Evolutionary conservation across 1,284 basidiomycete species (phyloP), one percentile per base, ranked within the genome.

Genomic region (Pseudozyma pruni): DNA sequence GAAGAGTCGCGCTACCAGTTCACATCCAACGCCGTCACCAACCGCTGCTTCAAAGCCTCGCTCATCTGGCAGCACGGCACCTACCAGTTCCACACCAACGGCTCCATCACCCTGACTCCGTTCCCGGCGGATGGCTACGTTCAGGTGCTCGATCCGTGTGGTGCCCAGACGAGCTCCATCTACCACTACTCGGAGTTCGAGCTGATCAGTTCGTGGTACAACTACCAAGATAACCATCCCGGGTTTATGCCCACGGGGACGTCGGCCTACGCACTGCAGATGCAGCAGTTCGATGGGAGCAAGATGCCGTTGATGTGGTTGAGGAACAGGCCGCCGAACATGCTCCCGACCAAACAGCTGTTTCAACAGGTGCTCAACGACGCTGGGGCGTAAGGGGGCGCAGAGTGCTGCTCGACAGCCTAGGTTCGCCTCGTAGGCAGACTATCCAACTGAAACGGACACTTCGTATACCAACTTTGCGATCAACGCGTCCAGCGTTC

Each of bases 21-120:
- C 54, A 55, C 60, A 14, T 68, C 76, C 17, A 79, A 80, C 50
- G 47, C 73, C 16, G 53, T 51, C 16, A 61, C 54, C n/a, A 76
- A 75, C 20, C 53, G 67, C 11, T 81, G 80, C 56, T 80, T 81
- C 58, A 75, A 70, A 13, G 79, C 74, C 3, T 68, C 76, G 10
- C 57, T 81, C 27, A 72, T 78, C 33, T 81, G 80, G 80, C 79
- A 81, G 32, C 80, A 81, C 42, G 80, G 80, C 29, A 80, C 66
- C 8, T 81, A 80, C 42, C 38, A 50, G 5, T 46, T 74, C 48
- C 72, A 78, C 55, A n/a, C 55, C n/a, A 79, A 78, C 55, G 72
- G 72, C 14, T 70, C 67, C 9, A 46, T 81, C 44, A 67, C 64
- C 7, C 60, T 81, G 34, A 42, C 4, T 1, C 75, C 79, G 3